These are phyloP conservation scores for Chaetomium sp. DNA, from an alignment of 2,329 filamentous ascomycete genomes.

Conservation along the genomic window DNA sequence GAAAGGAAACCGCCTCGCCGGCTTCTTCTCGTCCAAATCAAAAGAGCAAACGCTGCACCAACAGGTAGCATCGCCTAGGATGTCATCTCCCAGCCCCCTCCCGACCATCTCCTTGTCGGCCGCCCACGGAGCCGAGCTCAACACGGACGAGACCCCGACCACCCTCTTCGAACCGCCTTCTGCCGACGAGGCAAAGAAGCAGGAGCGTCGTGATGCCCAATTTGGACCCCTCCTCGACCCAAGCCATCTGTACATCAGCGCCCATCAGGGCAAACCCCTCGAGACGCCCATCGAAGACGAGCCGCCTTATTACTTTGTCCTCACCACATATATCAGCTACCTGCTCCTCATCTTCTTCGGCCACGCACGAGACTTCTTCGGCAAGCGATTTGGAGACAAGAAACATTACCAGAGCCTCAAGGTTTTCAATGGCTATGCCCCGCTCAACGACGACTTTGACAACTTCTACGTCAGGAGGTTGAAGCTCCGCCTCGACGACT, in stretches of 20 bases:
- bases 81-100: slow-evolving; percentile 74
- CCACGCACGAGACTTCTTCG: slow-evolving; percentile 95
- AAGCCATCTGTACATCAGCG: slow-evolving; percentile 85
- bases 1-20: slow-evolving; percentile 75
- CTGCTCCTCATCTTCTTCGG: slow-evolving; percentile 93
- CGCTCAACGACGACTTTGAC: slow-evolving; percentile 96
- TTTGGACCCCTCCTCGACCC: slow-evolving; percentile 83
- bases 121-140: slow-evolving; percentile 72
- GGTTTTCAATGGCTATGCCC: slow-evolving; percentile 84
- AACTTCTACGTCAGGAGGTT: slow-evolving; percentile 94
- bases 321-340: slow-evolving; percentile 98
- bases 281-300: slow-evolving; percentile 88
- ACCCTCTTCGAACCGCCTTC: slow-evolving; percentile 87
- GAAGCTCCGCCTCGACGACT: slow-evolving; percentile 95
- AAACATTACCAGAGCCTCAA: slow-evolving; percentile 81
- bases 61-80: slow-evolving; percentile 52
- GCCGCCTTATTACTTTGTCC: slow-evolving; percentile 92
- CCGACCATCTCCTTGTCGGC: slow-evolving; percentile 92
- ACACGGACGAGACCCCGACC: slow-evolving; percentile 72
- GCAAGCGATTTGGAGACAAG: slow-evolving; percentile 87
- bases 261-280: slow-evolving; percentile 79
- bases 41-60: slow-evolving; percentile 70
- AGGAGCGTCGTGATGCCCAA: slow-evolving; percentile 80
- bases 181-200: slow-evolving; percentile 74
- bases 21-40: slow-evolving; percentile 80